Percentiles rank a stretch among this genome's conserved stretches.
These are phyloP conservation scores for Sungouiozyma ichnusensis DNA, from an alignment of 805 yeast genomes.

Conservation along the genomic window DNA sequence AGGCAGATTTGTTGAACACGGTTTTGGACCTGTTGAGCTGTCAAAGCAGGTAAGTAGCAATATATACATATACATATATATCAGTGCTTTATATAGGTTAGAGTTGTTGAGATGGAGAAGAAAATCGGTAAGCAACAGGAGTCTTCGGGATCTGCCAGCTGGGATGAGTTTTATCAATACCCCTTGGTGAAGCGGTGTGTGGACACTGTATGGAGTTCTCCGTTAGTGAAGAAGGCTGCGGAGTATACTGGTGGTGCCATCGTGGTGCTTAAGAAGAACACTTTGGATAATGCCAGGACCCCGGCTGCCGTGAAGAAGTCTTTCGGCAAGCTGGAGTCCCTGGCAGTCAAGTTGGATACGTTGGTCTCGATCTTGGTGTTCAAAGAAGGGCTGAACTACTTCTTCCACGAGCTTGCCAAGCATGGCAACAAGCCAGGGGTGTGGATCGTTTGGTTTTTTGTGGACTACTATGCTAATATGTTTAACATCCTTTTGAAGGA, in stretches of 20 bases:
- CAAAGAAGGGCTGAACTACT: conserved; percentile 24
- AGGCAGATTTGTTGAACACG: not conserved
- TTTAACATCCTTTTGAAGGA: conserved; percentile 20
- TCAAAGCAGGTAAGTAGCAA: too few species aligned
- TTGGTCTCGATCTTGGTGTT: conserved; percentile 19
- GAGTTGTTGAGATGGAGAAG: not conserved
- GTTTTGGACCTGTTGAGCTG: not conserved
- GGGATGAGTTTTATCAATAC: not conserved
- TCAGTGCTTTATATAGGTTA: too few species aligned
- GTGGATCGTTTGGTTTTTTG: conserved; percentile 21
- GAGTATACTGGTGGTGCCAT: not conserved
- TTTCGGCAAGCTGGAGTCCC: not conserved
- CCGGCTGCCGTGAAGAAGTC: not conserved
- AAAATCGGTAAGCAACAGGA: not conserved
- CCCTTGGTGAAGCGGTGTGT: not conserved
- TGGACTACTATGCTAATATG: conserved; percentile 26
- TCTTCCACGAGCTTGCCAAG: conserved; percentile 9
- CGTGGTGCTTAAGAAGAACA: not conserved
- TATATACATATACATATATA: too few species aligned
- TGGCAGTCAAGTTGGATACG: conserved; percentile 13
- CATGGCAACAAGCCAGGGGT: conserved; percentile 18
- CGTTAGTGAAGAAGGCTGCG: not conserved
- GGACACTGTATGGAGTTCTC: not conserved
- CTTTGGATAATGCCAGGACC: not conserved
- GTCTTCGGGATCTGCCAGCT: not conserved